Conservation (phyloP, 2,329 filamentous ascomycete genomes). For the Hymenoscyphus albidus region DNA sequence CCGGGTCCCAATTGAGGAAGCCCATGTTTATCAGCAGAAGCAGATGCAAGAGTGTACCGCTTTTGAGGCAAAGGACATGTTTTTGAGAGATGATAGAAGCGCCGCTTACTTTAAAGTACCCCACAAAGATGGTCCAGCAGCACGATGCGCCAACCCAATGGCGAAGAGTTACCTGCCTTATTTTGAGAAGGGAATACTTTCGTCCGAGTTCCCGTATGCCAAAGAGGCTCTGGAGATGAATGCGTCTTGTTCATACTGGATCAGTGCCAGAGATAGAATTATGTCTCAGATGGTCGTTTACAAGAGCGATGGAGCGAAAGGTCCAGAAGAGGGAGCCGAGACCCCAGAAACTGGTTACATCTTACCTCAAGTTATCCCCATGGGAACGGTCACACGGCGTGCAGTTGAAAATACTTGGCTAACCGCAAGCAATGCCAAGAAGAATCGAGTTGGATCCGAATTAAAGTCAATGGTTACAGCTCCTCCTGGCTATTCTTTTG, state of each 20-base stretch:
- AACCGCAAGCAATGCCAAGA: conserved; percentile 94
- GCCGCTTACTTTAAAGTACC: conserved; percentile 87
- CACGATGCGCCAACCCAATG: conserved; percentile 81
- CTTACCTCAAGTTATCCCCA: conserved; percentile 90
- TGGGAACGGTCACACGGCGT: conserved; percentile 93
- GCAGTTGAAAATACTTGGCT: conserved; percentile 98
- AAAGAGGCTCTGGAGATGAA: conserved; percentile 98
- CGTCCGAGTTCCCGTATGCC: conserved; percentile 83
- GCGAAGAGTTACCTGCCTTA: conserved; percentile 88
- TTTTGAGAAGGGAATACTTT: conserved; percentile 84
- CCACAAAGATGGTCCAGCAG: conserved; percentile 87
- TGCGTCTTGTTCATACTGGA: conserved; percentile 98
- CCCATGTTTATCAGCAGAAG: conserved; percentile 62
- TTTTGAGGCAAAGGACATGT: conserved; percentile 64
- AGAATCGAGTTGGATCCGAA: conserved; percentile 92
- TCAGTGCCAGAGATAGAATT: conserved; percentile 89
- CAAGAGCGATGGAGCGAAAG: conserved; percentile 53
- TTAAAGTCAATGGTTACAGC: conserved; percentile 95
- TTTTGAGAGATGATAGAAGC: conserved; percentile 60
- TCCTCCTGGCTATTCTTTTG: conserved; percentile 85
- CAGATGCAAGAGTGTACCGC: conserved; percentile 74
- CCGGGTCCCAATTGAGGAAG: conserved; percentile 61
- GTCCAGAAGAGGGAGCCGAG: conserved; percentile 17
- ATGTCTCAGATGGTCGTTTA: conserved; percentile 95
- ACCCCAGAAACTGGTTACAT: conserved; percentile 66